Evolutionary conservation across 2,329 filamentous ascomycete species (phyloP), one percentile per base, ranked within the genome.

Genomic region (Ophiocordyceps robertsii): DNA sequence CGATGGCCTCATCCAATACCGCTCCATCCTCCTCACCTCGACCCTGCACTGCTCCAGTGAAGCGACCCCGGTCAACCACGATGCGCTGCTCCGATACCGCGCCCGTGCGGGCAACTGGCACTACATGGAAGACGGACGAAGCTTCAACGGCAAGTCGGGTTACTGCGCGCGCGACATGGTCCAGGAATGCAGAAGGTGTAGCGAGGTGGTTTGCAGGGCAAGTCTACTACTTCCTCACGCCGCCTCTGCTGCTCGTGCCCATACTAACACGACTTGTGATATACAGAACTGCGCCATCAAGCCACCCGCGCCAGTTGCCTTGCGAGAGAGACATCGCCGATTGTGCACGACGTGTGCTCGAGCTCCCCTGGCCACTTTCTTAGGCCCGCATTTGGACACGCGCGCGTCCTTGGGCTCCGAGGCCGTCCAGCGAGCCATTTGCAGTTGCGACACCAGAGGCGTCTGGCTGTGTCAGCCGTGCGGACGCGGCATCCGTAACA

Each of bases 391-490:
- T 1, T 52, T 73, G 14, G 58, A 65, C 48, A 56, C 72, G 50
- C 47, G 65, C 55, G 50, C 69, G 48, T 43, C 75, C 51, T 43
- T 80, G 61, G 56, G 65, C 63, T 57, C 73, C 56, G 61, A 75
- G 49, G 44, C 71, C 60, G 53, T 90, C 73, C 69, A 75, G 49
- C 68, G 60, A 17, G 67, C 63, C 39, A 58, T 77, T 16, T 79
- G 75, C 54, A 65, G 60, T 36, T 79, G 75, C 51, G 67, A 62
- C 2, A 60, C 60, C 2, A 62, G 74, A 10, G 73, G 73, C 5
- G 77, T 93, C 38, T 95, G 86, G 84, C 76, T 95, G 24, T 96
- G 89, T 61, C 77, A 84, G 48, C 79, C 83, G 2, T 95, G 90
- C 52, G 87, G 88, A 2, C 76, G 82, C 47, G 75, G 76, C 43